These are phyloP conservation scores for Boletus rubroflammeus DNA, from an alignment of 768 basidiomycete genomes.

Conservation along the genomic window DNA sequence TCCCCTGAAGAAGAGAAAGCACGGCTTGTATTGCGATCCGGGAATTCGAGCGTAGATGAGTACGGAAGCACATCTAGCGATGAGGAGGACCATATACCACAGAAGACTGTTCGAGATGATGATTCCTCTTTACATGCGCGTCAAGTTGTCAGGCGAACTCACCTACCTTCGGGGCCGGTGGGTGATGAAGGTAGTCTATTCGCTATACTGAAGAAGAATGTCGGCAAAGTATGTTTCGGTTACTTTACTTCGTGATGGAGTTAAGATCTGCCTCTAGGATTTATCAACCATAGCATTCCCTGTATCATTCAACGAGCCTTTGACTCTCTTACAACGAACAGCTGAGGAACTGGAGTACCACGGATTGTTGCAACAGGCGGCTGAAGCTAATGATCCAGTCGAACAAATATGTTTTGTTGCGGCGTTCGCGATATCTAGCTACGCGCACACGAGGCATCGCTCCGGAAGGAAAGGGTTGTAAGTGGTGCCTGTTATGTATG, in stretches of 20 bases:
- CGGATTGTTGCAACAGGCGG: slow-evolving; percentile 64
- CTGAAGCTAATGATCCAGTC: slow-evolving; percentile 50
- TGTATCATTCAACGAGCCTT: slow-evolving; percentile 87
- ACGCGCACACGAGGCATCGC: slow-evolving; percentile 76
- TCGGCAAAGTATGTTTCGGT: slow-evolving; percentile 62
- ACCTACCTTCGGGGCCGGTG: slow-evolving; percentile 55
- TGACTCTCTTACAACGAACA: slow-evolving; percentile 75
- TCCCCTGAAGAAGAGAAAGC: slow-evolving; percentile 39
- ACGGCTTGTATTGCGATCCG: slow-evolving; percentile 36
- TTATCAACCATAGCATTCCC: slow-evolving; percentile 79
- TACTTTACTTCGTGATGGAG: neutral
- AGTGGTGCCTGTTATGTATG: slow-evolving; percentile 30
- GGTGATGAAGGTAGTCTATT: slow-evolving; percentile 83
- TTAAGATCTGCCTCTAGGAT: slow-evolving; percentile 46
- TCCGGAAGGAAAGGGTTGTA: slow-evolving; percentile 87
- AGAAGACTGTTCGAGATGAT: neutral
- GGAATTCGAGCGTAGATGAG: slow-evolving; percentile 39
- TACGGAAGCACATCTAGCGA: slow-evolving; percentile 45
- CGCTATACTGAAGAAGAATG: slow-evolving; percentile 80
- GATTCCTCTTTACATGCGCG: slow-evolving; percentile 7
- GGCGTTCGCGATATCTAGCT: slow-evolving; percentile 82
- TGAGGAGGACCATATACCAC: slow-evolving; percentile 35
- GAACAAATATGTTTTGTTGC: slow-evolving; percentile 74
- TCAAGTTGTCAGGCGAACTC: slow-evolving; percentile 48
- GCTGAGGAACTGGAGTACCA: slow-evolving; percentile 86